Conservation (phyloP, 2,329 filamentous ascomycete species). For the Trichoderma afroharzianum region DNA sequence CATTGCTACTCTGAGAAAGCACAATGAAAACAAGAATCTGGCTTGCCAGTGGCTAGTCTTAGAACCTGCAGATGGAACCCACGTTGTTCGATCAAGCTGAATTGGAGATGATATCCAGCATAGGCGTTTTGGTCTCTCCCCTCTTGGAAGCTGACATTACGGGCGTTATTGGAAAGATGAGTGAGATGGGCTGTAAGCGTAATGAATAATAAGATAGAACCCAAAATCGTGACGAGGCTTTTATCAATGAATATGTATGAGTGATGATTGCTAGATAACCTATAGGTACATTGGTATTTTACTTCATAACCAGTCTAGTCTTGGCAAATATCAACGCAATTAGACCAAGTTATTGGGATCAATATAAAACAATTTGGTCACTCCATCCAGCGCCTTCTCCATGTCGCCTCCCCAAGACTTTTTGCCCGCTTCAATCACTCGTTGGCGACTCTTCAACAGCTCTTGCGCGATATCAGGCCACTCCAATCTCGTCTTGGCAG, state of each 20-base stretch:
- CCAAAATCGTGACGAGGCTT: not conserved
- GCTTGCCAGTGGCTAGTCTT: conserved; percentile 82
- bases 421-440: not conserved
- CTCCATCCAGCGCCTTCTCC: not conserved
- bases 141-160: not conserved
- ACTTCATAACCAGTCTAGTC: not conserved
- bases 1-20: conserved; percentile 66
- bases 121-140: not conserved
- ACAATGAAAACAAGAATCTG: conserved; percentile 58
- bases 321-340: not conserved
- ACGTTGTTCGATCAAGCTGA: conserved; percentile 37
- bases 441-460: not conserved
- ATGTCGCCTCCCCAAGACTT: conserved; percentile 2
- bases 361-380: not conserved
- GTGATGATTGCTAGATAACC: not conserved
- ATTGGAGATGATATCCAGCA: not conserved
- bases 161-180: not conserved
- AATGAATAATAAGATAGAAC: not conserved
- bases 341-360: not conserved
- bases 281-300: not conserved
- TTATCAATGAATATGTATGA: not conserved
- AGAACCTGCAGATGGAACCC: conserved; percentile 75
- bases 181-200: not conserved
- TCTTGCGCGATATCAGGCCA: conserved; percentile 9
- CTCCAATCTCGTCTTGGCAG: not conserved